Percentiles rank a stretch among this genome's conserved stretches.
Conservation (phyloP, 1,139 yeast genomes). For the Geotrichum histeridarum region DNA sequence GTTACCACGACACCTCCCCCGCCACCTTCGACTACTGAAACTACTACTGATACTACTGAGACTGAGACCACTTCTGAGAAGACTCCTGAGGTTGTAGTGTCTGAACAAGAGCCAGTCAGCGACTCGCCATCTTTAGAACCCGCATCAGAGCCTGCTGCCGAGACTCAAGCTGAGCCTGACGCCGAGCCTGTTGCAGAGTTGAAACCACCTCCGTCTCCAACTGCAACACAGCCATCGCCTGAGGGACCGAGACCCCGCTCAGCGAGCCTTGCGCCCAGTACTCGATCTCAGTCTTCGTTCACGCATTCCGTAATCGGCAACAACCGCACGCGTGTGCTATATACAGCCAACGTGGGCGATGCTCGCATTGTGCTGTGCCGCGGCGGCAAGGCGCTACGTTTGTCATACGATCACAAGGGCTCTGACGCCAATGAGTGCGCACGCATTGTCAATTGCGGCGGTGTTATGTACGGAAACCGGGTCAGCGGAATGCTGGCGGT, state of each 20-base stretch:
- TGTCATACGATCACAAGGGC: conserved; percentile 93
- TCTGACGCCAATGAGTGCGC: conserved; percentile 71
- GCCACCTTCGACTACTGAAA: conserved; percentile 2
- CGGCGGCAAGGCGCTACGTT: conserved; percentile 64
- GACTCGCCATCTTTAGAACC: no score
- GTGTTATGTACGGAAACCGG: conserved; percentile 80
- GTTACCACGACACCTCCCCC: conserved; percentile 1
- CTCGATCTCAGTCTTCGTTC: conserved; percentile 13
- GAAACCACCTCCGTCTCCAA: background rate
- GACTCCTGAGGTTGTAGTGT: no score
- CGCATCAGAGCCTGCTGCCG: no score
- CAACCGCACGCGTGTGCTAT: conserved; percentile 51
- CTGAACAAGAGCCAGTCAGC: no score
- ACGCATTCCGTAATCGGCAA: conserved; percentile 18
- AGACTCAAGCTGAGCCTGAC: background rate
- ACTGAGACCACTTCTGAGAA: background rate
- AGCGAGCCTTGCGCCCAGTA: conserved; percentile 9
- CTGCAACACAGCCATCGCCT: no score
- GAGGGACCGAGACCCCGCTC: background rate
- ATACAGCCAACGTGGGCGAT: conserved; percentile 95
- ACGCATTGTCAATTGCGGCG: conserved; percentile 75
- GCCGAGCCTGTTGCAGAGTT: background rate
- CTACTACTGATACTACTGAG: background rate
- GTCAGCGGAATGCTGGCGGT: conserved; percentile 96
- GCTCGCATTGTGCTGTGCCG: conserved; percentile 77